Conservation (phyloP, 108 stramenopile species). For the Cyclotella distinguenda region DNA sequence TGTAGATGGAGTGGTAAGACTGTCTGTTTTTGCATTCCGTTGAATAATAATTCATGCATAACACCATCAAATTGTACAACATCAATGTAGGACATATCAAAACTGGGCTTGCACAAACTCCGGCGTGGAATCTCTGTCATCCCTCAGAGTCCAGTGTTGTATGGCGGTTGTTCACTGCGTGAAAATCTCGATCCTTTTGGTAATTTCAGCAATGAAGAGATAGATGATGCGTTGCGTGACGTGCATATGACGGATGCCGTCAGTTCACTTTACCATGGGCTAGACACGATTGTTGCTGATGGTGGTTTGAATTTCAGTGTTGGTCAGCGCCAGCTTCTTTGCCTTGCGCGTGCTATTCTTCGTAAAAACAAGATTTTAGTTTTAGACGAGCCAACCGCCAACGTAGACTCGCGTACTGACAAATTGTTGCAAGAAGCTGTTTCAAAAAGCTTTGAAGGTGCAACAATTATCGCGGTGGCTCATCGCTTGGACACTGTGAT, state of each 20-base stretch:
- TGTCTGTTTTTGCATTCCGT: not conserved
- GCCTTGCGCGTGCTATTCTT: slow-evolving; percentile 91
- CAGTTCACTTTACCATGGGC: slow-evolving; percentile 58
- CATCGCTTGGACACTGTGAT: slow-evolving; percentile 94
- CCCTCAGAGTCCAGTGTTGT: slow-evolving; percentile 91
- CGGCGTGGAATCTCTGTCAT: slow-evolving; percentile 87
- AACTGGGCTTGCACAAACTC: slow-evolving; percentile 84
- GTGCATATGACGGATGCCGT: slow-evolving; percentile 75
- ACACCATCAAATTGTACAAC: not conserved
- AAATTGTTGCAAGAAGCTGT: slow-evolving; percentile 82
- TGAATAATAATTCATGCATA: not conserved
- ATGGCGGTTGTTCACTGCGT: slow-evolving; percentile 87
- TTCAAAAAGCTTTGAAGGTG: slow-evolving; percentile 59
- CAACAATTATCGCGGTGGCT: slow-evolving; percentile 92
- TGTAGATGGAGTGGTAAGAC: slow-evolving; percentile 74
- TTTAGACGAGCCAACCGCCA: slow-evolving; percentile 92
- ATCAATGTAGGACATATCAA: slow-evolving; percentile 53
- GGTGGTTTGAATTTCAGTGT: slow-evolving; percentile 90
- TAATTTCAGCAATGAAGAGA: slow-evolving; percentile 49
- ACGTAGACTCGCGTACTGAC: slow-evolving; percentile 86
- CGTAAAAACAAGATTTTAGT: slow-evolving; percentile 77
- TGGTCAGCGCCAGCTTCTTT: slow-evolving; percentile 94
- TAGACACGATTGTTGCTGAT: slow-evolving; percentile 80
- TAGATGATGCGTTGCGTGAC: slow-evolving; percentile 57
- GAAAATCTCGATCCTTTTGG: slow-evolving; percentile 94